These are phyloP conservation scores for Trichoderma aggressivum DNA, from an alignment of 2,329 filamentous ascomycete species.

Conservation along the genomic window DNA sequence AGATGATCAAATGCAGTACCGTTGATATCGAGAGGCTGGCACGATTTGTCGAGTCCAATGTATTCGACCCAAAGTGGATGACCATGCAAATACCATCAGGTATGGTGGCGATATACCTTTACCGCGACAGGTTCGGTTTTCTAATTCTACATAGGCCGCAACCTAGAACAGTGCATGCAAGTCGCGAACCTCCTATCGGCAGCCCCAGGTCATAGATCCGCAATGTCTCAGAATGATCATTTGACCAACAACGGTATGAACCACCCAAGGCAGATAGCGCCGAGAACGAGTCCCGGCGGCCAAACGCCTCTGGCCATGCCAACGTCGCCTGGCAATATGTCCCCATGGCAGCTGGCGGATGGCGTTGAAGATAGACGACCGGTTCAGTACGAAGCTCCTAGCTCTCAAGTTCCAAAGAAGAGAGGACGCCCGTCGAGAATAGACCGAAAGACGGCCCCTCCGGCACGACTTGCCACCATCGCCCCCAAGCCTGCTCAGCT, in stretches of 20 bases:
- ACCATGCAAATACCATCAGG: constrained; percentile 47
- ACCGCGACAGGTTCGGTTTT: not conserved
- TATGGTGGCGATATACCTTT: constrained; percentile 28
- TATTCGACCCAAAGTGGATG: constrained; percentile 44
- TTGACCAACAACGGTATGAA: constrained; percentile 1
- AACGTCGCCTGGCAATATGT: constrained; percentile 20
- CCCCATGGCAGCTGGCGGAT: constrained; percentile 25
- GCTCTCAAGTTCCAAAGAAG: constrained; percentile 28
- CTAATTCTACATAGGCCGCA: constrained; percentile 38
- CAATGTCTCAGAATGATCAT: constrained; percentile 15
- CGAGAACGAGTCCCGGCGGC: constrained; percentile 5
- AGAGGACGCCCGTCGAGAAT: constrained; percentile 45
- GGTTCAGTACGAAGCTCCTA: constrained; percentile 14
- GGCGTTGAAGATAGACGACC: constrained; percentile 17
- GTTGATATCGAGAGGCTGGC: constrained; percentile 46
- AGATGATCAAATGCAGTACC: constrained; percentile 56
- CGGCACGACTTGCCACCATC: constrained; percentile 33
- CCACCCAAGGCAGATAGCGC: not conserved
- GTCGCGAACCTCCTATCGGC: constrained; percentile 39
- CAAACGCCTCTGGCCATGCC: not conserved
- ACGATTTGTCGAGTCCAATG: constrained; percentile 44
- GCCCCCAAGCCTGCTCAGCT: constrained; percentile 29
- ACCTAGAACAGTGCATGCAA: constrained; percentile 45
- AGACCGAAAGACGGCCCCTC: constrained; percentile 38
- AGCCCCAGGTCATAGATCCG: not conserved